A percentile compares a stretch with the other conserved stretches of the same genome.
phyloP scores from a whole-genome alignment of 2,329 filamentous ascomycete species.

The Exophiala sp. region DNA sequence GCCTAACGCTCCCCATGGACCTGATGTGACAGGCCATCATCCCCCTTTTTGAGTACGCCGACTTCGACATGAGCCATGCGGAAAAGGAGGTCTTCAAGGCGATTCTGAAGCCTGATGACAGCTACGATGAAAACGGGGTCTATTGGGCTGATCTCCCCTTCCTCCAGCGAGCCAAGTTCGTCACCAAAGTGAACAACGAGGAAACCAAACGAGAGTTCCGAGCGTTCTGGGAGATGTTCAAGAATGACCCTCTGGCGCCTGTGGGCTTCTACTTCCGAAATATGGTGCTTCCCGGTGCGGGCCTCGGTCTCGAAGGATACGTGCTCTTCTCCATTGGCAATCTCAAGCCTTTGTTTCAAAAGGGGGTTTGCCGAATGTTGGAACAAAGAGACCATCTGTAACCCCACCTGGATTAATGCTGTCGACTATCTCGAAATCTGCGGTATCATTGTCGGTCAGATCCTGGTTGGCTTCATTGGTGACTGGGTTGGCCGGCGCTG shows the following conservation, averaged over 20 bases:
- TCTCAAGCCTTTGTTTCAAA: slow-evolving; percentile 71
- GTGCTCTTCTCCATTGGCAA: slow-evolving; percentile 97
- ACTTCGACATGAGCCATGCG: slow-evolving; percentile 49
- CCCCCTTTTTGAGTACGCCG: slow-evolving; percentile 36
- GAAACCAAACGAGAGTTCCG: slow-evolving; percentile 64
- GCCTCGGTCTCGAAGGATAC: slow-evolving; percentile 87
- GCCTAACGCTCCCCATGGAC: slow-evolving; percentile 41
- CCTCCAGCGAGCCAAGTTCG: slow-evolving; percentile 64
- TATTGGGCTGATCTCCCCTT: slow-evolving; percentile 91
- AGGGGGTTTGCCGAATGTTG: slow-evolving; percentile 75
- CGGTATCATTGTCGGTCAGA: slow-evolving; percentile 92
- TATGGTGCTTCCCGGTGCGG: slow-evolving; percentile 86
- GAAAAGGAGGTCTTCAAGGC: slow-evolving; percentile 65
- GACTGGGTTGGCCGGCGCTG: slow-evolving; percentile 82
- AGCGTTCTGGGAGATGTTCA: slow-evolving; percentile 70
- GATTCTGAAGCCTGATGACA: slow-evolving; percentile 81
- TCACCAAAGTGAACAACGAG: slow-evolving; percentile 63
- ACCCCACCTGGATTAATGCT: slow-evolving; percentile 70
- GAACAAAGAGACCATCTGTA: slow-evolving; percentile 61
- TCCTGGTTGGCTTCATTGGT: slow-evolving; percentile 73
- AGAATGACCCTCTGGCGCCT: slow-evolving; percentile 76
- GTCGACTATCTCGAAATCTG: slow-evolving; percentile 89
- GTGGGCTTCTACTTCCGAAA: slow-evolving; percentile 83
- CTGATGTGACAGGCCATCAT: slow-evolving; percentile 43
- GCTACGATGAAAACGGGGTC: slow-evolving; percentile 70